Conservation (phyloP, 108 stramenopile species). For the Craspedostauros australis region DNA sequence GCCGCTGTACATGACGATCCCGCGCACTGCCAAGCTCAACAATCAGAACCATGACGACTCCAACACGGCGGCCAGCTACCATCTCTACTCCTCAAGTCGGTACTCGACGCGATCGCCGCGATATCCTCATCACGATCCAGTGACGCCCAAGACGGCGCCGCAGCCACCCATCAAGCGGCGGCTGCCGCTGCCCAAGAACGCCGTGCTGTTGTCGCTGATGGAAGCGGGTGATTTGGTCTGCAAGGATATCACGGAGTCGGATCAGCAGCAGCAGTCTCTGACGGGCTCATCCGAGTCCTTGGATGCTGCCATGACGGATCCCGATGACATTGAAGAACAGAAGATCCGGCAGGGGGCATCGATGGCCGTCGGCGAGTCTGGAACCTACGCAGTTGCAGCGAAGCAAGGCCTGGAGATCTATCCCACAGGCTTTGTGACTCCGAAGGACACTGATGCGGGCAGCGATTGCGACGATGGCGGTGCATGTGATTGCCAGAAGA, state of each 20-base stretch:
- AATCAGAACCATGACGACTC: not conserved
- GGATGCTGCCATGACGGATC: slow-evolving; percentile 11
- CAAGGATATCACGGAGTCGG: slow-evolving; percentile 11
- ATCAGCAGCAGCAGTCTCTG: slow-evolving; percentile 14
- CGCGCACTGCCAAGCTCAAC: slow-evolving; percentile 5
- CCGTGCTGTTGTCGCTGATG: slow-evolving; percentile 70
- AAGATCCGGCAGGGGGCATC: slow-evolving; percentile 31
- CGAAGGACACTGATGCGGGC: too few relatives aligned
- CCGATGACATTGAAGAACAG: slow-evolving; percentile 38
- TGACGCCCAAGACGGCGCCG: slow-evolving; percentile 22
- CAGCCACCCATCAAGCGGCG: slow-evolving; percentile 37
- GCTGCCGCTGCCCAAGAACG: slow-evolving; percentile 73
- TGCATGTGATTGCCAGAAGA: not conserved
- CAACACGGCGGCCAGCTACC: not conserved
- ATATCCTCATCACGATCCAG: too few relatives aligned
- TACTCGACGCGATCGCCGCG: not conserved
- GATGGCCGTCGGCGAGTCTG: slow-evolving; percentile 35
- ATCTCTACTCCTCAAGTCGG: slow-evolving; percentile 1
- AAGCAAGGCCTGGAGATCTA: slow-evolving; percentile 44
- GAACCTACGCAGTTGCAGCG: slow-evolving; percentile 54
- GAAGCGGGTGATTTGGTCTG: slow-evolving; percentile 38
- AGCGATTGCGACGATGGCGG: too few relatives aligned
- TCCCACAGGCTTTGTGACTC: slow-evolving; percentile 18
- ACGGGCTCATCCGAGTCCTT: slow-evolving; percentile 7
- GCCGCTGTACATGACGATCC: slow-evolving; percentile 33